A percentile compares a stretch with the other conserved stretches of the same genome.
These are phyloP conservation scores for Claviceps fusiformis DNA, from an alignment of 2,329 filamentous ascomycete species.

Conservation along the genomic window DNA sequence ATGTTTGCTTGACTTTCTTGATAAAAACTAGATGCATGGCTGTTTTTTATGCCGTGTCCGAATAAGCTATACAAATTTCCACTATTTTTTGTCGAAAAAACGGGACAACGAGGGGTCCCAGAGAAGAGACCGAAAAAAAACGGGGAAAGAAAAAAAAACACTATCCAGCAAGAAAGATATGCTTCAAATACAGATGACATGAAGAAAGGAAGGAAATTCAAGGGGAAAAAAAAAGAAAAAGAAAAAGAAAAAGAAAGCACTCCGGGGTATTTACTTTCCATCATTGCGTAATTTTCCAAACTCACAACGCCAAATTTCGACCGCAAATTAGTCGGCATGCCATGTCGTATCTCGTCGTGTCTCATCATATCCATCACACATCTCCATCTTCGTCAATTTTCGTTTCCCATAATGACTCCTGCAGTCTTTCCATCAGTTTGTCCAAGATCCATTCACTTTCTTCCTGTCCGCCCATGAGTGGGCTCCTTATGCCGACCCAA, in stretches of 20 bases:
- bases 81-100: too few species aligned
- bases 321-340: neutral
- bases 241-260: neutral
- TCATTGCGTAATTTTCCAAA: neutral
- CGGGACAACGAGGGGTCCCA: neutral
- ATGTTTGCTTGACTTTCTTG: neutral
- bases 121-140: neutral
- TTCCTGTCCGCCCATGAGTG: slow-evolving; percentile 53
- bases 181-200: neutral
- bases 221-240: neutral
- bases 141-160: neutral
- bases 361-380: neutral
- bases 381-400: slow-evolving; percentile 4
- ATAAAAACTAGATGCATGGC: neutral
- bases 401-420: slow-evolving; percentile 15
- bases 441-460: slow-evolving; percentile 66
- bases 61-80: neutral
- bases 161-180: neutral
- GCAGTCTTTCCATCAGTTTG: slow-evolving; percentile 42
- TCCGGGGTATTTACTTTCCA: neutral
- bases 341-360: neutral
- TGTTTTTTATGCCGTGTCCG: neutral
- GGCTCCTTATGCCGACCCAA: slow-evolving; percentile 57
- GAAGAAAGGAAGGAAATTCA: neutral
- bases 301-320: neutral